phyloP scores from a whole-genome alignment of 257 asterid genomes.

The Fraxinus anomala region DNA sequence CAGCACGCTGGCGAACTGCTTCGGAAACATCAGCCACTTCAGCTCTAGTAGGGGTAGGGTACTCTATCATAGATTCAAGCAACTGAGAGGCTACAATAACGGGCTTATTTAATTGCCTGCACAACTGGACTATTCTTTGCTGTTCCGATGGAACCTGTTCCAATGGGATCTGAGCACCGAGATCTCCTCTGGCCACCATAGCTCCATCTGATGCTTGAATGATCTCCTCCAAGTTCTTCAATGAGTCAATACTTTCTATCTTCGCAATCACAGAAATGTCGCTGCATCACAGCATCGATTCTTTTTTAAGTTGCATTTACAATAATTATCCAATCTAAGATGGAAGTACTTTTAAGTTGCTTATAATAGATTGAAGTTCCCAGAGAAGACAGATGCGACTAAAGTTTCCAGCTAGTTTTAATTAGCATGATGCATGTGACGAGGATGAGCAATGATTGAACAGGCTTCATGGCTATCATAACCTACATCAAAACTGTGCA shows the following conservation, averaged over 20 bases:
- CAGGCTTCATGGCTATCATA: not conserved
- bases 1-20: slow-evolving; percentile 94
- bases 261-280: slow-evolving; percentile 89
- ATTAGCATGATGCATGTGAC: not conserved
- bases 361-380: not conserved
- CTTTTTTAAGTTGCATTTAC: not conserved
- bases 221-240: slow-evolving; percentile 92
- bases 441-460: not conserved
- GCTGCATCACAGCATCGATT: slow-evolving; percentile 47
- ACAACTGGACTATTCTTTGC: slow-evolving; percentile 79
- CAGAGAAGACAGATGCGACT: not conserved
- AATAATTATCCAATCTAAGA: not conserved
- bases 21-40: slow-evolving; percentile 99
- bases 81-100: slow-evolving; percentile 96
- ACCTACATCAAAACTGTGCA: not conserved
- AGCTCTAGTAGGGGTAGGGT: slow-evolving; percentile 98
- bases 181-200: slow-evolving; percentile 99
- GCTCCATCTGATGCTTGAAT: slow-evolving; percentile 94
- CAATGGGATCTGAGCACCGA: slow-evolving; percentile 96
- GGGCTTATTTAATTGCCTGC: slow-evolving; percentile 88
- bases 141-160: slow-evolving; percentile 99
- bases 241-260: slow-evolving; percentile 95
- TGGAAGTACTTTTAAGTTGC: not conserved
- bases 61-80: slow-evolving; percentile 98
- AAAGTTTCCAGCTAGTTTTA: not conserved